phyloP scores from a whole-genome alignment of 108 stramenopile genomes.

The Skeletonema tropicum region DNA sequence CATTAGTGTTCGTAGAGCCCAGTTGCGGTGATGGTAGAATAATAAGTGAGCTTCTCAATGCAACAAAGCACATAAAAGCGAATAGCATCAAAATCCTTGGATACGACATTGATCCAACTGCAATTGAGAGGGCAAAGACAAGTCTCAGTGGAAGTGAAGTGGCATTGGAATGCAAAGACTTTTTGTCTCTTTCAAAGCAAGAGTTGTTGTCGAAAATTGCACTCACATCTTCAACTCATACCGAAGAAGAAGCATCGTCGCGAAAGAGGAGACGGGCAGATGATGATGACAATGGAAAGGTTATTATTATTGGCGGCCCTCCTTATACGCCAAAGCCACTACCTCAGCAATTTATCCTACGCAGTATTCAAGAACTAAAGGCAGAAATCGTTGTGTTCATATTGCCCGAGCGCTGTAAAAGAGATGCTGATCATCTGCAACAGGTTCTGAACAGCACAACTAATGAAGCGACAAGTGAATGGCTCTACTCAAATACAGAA shows the following conservation, averaged over 20 bases:
- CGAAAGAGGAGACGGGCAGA: not conserved
- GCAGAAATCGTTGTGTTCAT: conserved; percentile 37
- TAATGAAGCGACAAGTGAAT: not conserved
- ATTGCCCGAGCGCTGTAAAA: conserved; percentile 24
- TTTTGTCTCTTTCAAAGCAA: conserved; percentile 8
- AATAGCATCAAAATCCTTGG: conserved; percentile 7
- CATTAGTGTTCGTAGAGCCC: conserved; percentile 32
- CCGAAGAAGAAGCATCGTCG: not conserved
- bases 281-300: not conserved
- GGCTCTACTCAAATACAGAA: conserved; percentile 17
- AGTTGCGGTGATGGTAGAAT: conserved; percentile 41
- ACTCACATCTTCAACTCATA: not conserved
- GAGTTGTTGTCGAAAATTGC: not conserved
- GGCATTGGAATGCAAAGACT: conserved; percentile 24
- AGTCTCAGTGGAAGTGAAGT: conserved; percentile 10
- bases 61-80: not conserved
- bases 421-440: conserved; percentile 15
- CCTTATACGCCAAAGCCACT: conserved; percentile 35
- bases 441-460: not conserved
- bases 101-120: conserved; percentile 31
- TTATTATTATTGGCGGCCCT: conserved; percentile 28
- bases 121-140: conserved; percentile 12
- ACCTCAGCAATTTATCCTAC: conserved; percentile 29
- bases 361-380: conserved; percentile 17
- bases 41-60: conserved; percentile 13